phyloP scores from a whole-genome alignment of 2,329 filamentous ascomycete genomes.

The Fusarium brachygibbosum region DNA sequence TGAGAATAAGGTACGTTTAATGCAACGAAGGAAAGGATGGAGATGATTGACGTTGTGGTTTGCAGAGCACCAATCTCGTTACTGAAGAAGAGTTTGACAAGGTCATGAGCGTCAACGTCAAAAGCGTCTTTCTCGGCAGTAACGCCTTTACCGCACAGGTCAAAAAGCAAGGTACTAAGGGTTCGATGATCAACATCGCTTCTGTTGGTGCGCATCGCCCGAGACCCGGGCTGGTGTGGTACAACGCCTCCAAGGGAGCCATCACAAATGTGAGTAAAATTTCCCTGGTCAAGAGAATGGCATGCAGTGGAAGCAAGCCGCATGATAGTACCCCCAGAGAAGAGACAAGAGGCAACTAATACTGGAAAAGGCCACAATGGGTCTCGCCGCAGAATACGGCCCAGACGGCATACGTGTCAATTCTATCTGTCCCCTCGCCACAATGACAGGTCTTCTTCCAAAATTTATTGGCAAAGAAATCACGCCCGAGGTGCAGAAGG shows the following conservation, averaged over 20 bases:
- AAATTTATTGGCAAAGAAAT: slow-evolving; percentile 72
- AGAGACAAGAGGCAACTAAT: slow-evolving; percentile 5
- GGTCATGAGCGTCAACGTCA: slow-evolving; percentile 20
- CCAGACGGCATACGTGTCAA: slow-evolving; percentile 80
- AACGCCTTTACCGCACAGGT: slow-evolving; percentile 9
- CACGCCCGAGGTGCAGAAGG: slow-evolving; percentile 71
- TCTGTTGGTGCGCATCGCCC: slow-evolving; percentile 57
- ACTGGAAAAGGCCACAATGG: slow-evolving; percentile 57
- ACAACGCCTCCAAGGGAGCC: slow-evolving; percentile 77
- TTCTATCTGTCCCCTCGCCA: slow-evolving; percentile 76
- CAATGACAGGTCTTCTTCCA: slow-evolving; percentile 44
- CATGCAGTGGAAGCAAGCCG: neutral
- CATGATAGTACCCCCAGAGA: neutral
- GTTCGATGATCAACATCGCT: slow-evolving; percentile 31
- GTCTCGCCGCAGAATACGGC: slow-evolving; percentile 79
- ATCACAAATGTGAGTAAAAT: slow-evolving; percentile 63
- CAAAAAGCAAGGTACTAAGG: slow-evolving; percentile 13
- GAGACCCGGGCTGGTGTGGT: slow-evolving; percentile 75
- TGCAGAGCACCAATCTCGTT: slow-evolving; percentile 17
- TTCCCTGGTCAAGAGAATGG: neutral
- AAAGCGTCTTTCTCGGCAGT: slow-evolving; percentile 13
- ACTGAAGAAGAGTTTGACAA: slow-evolving; percentile 19
- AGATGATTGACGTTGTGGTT: rapidly evolving
- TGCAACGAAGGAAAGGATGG: rapidly evolving
- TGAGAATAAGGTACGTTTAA: slow-evolving; percentile 1